Base-by-base conservation (phyloP, 257 asterid species). In the Catharanthus roseus region DNA sequence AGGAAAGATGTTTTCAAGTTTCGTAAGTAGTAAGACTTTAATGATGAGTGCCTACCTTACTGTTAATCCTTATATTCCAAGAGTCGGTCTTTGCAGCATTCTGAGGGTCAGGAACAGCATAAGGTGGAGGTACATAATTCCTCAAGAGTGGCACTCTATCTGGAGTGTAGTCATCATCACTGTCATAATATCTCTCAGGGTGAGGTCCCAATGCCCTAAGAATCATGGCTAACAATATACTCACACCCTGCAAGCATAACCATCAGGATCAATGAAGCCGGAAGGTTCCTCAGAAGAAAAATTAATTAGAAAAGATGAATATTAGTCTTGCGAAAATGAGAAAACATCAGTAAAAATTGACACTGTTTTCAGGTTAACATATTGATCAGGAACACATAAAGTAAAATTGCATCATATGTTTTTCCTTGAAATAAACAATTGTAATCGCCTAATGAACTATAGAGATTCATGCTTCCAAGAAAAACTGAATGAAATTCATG, bases 161-260 rank as follows among this genome's bases (percentile, higher is more conserved):
- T 12, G 95, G 95, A 26, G 67, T 76, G 66, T 85, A 86, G 29
- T 93, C 99, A 76, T 93, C 99, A 81, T 91, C 99, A 74, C 97
- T 93, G 75, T 89, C 97, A 75, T 91, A 93, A 82, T 80, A 88
- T 71, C 85, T 91, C 82, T 85, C 96, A 49, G 80, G 57, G 78
- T 85, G 83, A 71, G 97, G 88, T 79, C 96, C 96, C 77, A 91
- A 79, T 70, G 96, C 97, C 88, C 88, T 93, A 41, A 93, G 96
- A 80, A 89, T 79, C 85, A 86, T 86, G 58, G 97, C 96, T 74
- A 91, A 69, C 71, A 93, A 67, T 71, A 93, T 67, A 75, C 90
- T 84, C 69, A 89, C 44, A 34, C 87, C 97, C 98, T 93, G 89
- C 87, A 84, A 45, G 57, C 49, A 44, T 42, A 18, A n/a, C 56